Base-by-base conservation (phyloP, 192 early-diverging fungal genomes). In the Gonapodya prolifera region DNA sequence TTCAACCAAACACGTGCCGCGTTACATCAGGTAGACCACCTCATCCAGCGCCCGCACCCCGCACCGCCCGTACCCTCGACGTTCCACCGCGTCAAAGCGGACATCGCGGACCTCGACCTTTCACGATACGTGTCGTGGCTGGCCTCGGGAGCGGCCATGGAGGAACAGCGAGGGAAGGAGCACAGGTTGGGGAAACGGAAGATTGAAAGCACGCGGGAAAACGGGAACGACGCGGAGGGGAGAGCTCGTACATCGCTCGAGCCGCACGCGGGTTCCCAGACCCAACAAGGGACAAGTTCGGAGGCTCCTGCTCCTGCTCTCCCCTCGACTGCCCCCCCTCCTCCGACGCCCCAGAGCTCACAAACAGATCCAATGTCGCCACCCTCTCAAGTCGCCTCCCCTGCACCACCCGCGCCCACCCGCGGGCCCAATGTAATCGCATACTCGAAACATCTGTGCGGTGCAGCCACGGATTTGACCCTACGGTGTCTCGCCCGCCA, bases 391-490 rank as follows among this genome's bases (percentile, higher is more conserved):
- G n/a, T n/a, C n/a, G n/a, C n/a, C n/a, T 23, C 23, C 8, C 45
- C 45, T 61, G 8, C 8, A 61, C 45, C 45, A 61, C 45, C 45
- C 8, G 23, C 45, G 8, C 45, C 45, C 45, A 16, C 45, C 8
- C 45, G 23, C 45, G 8, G 8, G 45, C 45, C 45, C 23, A 8
- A 85, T 2, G 82, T 93, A n/a, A 88, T 94, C 1, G 91, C 87
- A 0, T 83, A 90, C 69, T 95, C 94, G 13, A 97, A 97, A 79
- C 95, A 97, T 81, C 85, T 97, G 70, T 97, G 95, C 83, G 95
- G 95, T 33, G 86, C 88, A 16, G 95, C 94, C 1, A 95, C 95
- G 0, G 95, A 97, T 81, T 83, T 96, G 33, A 92, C 94, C 0
- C 82, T 97, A 30, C 89, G 87, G 75, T 93, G 93, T 34, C 77